Evolutionary conservation across 257 asterid species (phyloP).

Genomic region (Penstemon davidsonii): DNA sequence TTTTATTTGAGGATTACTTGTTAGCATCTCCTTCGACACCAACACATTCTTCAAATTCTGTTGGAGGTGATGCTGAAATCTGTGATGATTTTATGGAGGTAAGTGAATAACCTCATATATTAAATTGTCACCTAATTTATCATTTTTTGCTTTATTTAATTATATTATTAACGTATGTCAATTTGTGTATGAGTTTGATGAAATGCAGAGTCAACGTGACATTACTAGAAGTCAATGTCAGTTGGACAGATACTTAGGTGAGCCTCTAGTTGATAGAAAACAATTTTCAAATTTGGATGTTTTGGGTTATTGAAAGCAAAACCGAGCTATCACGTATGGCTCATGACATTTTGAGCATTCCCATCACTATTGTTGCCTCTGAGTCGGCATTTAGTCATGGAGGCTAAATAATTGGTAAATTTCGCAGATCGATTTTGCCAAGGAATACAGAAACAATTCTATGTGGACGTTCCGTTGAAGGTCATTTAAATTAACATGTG

Average conservation of each 20-base stretch:
- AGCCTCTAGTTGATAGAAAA: not conserved
- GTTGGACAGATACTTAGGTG: not conserved
- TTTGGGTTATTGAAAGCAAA: not conserved
- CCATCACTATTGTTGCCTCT: constrained; percentile 1
- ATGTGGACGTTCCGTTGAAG: not conserved
- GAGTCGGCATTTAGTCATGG: not conserved
- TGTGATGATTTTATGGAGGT: constrained; percentile 2
- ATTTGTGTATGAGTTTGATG: not conserved
- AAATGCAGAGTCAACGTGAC: not conserved
- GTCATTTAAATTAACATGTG: not conserved
- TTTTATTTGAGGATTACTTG: not conserved
- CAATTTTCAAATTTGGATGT: not conserved
- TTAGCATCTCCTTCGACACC: not conserved
- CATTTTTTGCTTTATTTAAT: too few species aligned
- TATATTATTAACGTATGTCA: too few species aligned
- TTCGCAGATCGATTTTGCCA: not conserved
- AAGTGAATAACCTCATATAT: not conserved
- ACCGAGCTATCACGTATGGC: not conserved
- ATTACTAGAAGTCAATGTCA: not conserved
- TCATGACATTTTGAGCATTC: not conserved
- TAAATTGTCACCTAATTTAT: too few species aligned
- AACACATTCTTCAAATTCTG: not conserved
- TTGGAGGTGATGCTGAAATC: not conserved
- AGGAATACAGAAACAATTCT: not conserved
- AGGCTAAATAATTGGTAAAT: not conserved